Conservation (phyloP, 768 basidiomycete species). For the Lentinula sp. region DNA sequence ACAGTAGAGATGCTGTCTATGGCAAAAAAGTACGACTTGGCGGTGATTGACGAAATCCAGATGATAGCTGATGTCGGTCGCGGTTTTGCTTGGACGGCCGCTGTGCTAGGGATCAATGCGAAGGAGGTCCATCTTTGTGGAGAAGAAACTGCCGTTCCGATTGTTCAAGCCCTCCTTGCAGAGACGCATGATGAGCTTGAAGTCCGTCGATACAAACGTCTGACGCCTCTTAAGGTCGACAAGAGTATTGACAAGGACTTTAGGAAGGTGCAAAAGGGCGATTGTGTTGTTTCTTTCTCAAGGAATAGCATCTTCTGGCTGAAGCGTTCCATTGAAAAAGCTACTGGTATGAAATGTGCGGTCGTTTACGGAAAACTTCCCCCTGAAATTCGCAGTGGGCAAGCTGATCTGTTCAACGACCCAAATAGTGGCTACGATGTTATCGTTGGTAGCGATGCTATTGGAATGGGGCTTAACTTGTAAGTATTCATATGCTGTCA, state of each 20-base stretch:
- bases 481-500: constrained; percentile 32
- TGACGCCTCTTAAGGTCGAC: constrained; percentile 78
- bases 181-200: constrained; percentile 79
- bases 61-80: constrained; percentile 80
- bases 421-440: constrained; percentile 80
- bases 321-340: constrained; percentile 65
- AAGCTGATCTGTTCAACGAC: constrained; percentile 90
- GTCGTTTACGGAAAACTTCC: constrained; percentile 91
- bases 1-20: constrained; percentile 89
- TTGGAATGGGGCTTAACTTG: constrained; percentile 98
- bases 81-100: constrained; percentile 78
- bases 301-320: constrained; percentile 68
- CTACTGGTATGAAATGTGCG: constrained; percentile 76
- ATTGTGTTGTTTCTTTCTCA: constrained; percentile 88
- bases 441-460: constrained; percentile 89
- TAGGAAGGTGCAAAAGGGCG: constrained; percentile 63
- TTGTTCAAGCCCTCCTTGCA: constrained; percentile 64
- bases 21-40: constrained; percentile 54
- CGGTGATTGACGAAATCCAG: constrained; percentile 96
- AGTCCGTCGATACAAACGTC: constrained; percentile 78
- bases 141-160: constrained; percentile 83
- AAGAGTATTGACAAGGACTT: constrained; percentile 58
- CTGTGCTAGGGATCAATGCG: constrained; percentile 71
- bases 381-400: constrained; percentile 86
- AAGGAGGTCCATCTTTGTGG: constrained; percentile 92